Base-by-base conservation (phyloP, 345 rosid species). In the Crucihimalaya himalaica region DNA sequence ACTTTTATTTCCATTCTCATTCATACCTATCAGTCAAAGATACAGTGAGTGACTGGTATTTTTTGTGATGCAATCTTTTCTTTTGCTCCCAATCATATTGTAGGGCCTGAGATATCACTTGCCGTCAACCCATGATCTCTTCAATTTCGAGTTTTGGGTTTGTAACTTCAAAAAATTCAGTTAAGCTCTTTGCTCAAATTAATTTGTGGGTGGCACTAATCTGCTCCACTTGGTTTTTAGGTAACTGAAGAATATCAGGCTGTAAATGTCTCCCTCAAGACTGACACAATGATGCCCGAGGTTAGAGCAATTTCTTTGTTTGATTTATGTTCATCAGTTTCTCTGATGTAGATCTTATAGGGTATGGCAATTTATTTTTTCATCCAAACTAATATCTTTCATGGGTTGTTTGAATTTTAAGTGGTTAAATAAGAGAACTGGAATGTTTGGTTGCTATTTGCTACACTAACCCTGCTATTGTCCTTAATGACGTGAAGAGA, bases 91-190 rank as follows among this genome's bases (percentile, higher is more conserved):
- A 37, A 57, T 65, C 51, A n/a, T 51, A 51, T 48, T 80, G 31
- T 62, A 96, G 99, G 99, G 99, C 57, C 84, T 96, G 79, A 86
- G 89, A 82, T 77, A 66, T 76, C 99, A 96, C 81, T 82, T 96
- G 83, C 84, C 88, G 25, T 84, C 98, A 55, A 85, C 89, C 51
- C 99, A 96, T 65, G 98, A 92, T 86, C 89, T 92, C 74, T 90
- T 92, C 86, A 75, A 85, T 81, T 96, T 88, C 82, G 98, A 96
- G 84, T 96, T 92, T 84, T 90, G 98, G 99, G 99, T 96, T 89
- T 79, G 99, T 92, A 84, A 85, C 89, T 79, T 89, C 83, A 63
- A 80, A 83, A 74, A 83, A 74, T 74, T 84, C 85, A 66, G 46
- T 57, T 43, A 73, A n/a, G 19, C 32, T 16, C 23, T 69, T 70